Percentiles rank a stretch among this genome's conserved stretches.
Conservation (phyloP, 768 basidiomycete species). For the Gloeopeniophorella convolvens region DNA sequence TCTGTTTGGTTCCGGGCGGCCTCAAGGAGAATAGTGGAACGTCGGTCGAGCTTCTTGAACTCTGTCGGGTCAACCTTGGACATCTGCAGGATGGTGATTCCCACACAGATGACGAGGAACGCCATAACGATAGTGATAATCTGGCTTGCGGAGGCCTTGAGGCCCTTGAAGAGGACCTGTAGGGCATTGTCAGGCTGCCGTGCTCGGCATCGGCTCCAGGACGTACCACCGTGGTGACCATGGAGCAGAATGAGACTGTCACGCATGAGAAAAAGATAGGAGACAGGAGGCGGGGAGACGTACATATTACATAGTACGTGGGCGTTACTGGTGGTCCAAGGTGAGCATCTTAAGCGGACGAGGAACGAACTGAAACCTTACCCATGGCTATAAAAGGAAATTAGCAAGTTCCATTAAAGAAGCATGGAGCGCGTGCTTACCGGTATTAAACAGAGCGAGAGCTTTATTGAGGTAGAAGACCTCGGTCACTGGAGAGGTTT, state of each 20-base stretch:
- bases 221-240: constrained; percentile 74
- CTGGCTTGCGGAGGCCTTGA: constrained; percentile 64
- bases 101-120: constrained; percentile 86
- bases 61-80: constrained; percentile 85
- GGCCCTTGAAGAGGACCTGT: constrained; percentile 84
- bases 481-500: constrained; percentile 56
- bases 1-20: constrained; percentile 74
- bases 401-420: constrained; percentile 8
- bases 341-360: constrained; percentile 24
- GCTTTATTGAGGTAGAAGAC: constrained; percentile 96
- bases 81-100: constrained; percentile 94
- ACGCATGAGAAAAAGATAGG: constrained; percentile 8
- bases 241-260: constrained; percentile 76
- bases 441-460: constrained; percentile 90
- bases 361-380: constrained; percentile 29
- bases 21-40: constrained; percentile 84
- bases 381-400: constrained; percentile 51
- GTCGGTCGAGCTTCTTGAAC: constrained; percentile 74
- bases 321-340: constrained; percentile 56
- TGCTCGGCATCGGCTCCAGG: neutral
- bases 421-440: constrained; percentile 32
- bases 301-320: constrained; percentile 82
- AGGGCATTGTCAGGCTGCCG: neutral
- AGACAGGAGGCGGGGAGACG: constrained; percentile 23
- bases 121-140: constrained; percentile 91